Base-by-base conservation (phyloP, 2,329 filamentous ascomycete genomes). In the Trichoderma citrinoviride region DNA sequence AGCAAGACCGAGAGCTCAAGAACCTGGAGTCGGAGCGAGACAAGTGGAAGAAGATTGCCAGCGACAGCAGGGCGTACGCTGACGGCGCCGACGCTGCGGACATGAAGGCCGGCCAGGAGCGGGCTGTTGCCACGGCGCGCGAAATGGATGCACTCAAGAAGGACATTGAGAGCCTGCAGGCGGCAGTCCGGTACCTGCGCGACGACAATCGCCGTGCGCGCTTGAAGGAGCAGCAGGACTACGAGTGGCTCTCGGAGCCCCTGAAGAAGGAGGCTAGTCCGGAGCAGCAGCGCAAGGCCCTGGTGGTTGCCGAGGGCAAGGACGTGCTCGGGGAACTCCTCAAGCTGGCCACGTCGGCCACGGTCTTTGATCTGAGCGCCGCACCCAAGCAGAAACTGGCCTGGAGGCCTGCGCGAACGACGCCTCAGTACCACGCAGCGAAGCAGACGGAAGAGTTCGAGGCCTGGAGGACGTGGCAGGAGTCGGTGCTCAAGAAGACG, bases 121-220 rank as follows among this genome's bases (percentile, higher is more conserved):
- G 86, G 27, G 87, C 89, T 29, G 88, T 90, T 53, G 86, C 88
- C 5, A 90, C 87, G 1, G 87, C 87, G 29, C 85, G 87, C 61
- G 90, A 94, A 75, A 88, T 93, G 78, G 89, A 93, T 69, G 80
- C 81, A 10, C 84, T 93, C 69, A 87, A 88, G 75, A 83, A 83
- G 69, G 88, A 94, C 66, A 87, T 93, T 70, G 82, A 81, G 63
- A 82, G 81, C 69, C 76, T 90, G 64, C 83, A 91, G 72, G 83
- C 85, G 2, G 87, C 88, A 1, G 85, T 91, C 52, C 83, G 87
- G 12, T 90, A 87, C 74, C 80, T 92, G 33, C 82, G 88, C 27
- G 85, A 89, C 68, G 88, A 91, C 71, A 90, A 86, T 75, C 80
- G 82, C 47, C 84, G 87, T 3, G 85, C 87, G 1, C 82, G 88